These are phyloP conservation scores for Atractiella rhizophila DNA, from an alignment of 768 basidiomycete genomes.

Conservation along the genomic window DNA sequence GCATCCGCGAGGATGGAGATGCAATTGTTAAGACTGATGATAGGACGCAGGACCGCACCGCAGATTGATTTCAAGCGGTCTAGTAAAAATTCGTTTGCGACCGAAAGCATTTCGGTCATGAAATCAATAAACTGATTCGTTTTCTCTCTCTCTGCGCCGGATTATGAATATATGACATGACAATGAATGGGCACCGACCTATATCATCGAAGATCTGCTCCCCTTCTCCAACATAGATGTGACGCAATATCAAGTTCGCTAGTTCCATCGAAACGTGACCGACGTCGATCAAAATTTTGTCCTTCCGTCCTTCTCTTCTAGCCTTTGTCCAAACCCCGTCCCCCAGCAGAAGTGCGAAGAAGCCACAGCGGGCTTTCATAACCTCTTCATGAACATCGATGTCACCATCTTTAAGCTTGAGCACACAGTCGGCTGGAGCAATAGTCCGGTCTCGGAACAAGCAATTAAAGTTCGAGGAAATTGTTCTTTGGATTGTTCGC, in stretches of 20 bases:
- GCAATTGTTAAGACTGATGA: constrained; percentile 43
- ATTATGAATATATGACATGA: neutral
- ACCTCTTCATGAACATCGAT: constrained; percentile 44
- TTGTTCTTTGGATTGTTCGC: neutral
- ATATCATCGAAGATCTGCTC: constrained; percentile 44
- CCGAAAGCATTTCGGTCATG: constrained; percentile 60
- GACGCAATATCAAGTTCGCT: constrained; percentile 49
- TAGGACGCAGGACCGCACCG: constrained; percentile 36
- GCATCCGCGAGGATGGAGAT: constrained; percentile 61
- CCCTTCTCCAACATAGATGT: constrained; percentile 52
- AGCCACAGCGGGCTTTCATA: constrained; percentile 54
- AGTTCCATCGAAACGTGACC: constrained; percentile 44
- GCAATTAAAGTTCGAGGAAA: too few species aligned
- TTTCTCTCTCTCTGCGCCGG: constrained; percentile 33
- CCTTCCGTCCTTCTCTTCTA: constrained; percentile 31
- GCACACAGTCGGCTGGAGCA: constrained; percentile 34
- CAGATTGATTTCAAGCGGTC: constrained; percentile 61
- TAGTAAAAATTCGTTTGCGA: constrained; percentile 75
- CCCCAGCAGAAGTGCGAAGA: constrained; percentile 63
- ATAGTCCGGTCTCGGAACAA: too few species aligned
- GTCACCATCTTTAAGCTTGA: constrained; percentile 41
- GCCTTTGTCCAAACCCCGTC: constrained; percentile 52
- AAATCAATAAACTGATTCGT: constrained; percentile 60
- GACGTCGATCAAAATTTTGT: constrained; percentile 31
- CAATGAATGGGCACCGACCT: neutral